phyloP scores from a whole-genome alignment of 2,329 filamentous ascomycete genomes.

The Nothophaeocryptopus gaeumannii region DNA sequence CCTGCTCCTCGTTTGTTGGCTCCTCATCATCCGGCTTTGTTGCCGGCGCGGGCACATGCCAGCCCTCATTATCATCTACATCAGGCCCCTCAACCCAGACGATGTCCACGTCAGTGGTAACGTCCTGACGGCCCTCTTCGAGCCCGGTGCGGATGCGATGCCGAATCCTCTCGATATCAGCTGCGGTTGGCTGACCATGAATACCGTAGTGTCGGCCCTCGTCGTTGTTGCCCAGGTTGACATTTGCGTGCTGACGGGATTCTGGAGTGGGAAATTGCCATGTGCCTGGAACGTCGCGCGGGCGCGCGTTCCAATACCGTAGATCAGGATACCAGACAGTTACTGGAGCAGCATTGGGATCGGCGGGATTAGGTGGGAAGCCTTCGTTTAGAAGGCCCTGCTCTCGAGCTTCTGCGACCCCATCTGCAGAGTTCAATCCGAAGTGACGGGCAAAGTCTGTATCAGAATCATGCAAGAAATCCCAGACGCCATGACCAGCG shows the following conservation, averaged over 20 bases:
- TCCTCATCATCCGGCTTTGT: not conserved
- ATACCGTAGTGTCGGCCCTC: slow-evolving; percentile 1
- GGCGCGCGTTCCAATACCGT: too few species aligned
- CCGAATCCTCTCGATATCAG: slow-evolving; percentile 16
- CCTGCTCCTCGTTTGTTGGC: not conserved
- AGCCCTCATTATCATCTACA: too few species aligned
- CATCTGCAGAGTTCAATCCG: not conserved
- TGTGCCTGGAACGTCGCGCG: not conserved
- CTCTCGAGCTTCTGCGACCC: not conserved
- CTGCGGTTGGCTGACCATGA: slow-evolving; percentile 8
- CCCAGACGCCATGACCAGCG: not conserved
- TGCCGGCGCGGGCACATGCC: not conserved
- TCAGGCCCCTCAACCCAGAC: slow-evolving; percentile 10
- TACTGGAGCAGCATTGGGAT: too few species aligned
- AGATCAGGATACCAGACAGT: too few species aligned
- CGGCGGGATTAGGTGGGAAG: too few species aligned
- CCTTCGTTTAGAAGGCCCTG: too few species aligned
- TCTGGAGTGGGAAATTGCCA: slow-evolving; percentile 16
- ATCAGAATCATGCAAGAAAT: not conserved
- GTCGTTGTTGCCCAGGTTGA: slow-evolving; percentile 11
- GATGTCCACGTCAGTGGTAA: slow-evolving; percentile 14
- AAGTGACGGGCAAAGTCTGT: not conserved
- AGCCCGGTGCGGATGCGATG: not conserved
- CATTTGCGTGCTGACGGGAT: slow-evolving; percentile 4
- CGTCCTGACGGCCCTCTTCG: slow-evolving; percentile 1